phyloP scores from a whole-genome alignment of 2,329 filamentous ascomycete species.

The Pseudofabraea citricarpa region DNA sequence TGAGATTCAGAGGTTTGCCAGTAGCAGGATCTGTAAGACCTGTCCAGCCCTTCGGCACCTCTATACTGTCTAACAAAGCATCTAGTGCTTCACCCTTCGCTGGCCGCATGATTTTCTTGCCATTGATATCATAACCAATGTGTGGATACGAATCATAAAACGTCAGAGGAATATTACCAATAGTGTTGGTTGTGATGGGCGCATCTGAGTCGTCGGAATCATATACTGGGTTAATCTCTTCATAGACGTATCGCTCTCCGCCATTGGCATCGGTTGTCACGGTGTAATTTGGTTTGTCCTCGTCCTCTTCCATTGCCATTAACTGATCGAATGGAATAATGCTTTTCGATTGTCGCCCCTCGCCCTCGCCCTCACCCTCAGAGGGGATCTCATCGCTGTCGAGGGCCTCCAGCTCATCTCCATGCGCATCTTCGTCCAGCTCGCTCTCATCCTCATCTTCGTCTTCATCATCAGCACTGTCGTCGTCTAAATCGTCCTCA shows the following conservation, averaged over 20 bases:
- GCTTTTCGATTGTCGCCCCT: slow-evolving; percentile 34
- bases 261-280: slow-evolving; percentile 82
- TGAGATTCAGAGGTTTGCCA: slow-evolving; percentile 86
- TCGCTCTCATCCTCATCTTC: slow-evolving; percentile 36
- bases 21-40: slow-evolving; percentile 91
- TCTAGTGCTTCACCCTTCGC: slow-evolving; percentile 92
- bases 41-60: slow-evolving; percentile 95
- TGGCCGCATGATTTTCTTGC: slow-evolving; percentile 94
- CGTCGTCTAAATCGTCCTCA: slow-evolving; percentile 44
- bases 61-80: slow-evolving; percentile 90
- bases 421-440: slow-evolving; percentile 37
- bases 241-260: slow-evolving; percentile 83
- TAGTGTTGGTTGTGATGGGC: slow-evolving; percentile 77
- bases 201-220: slow-evolving; percentile 93
- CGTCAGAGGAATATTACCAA: slow-evolving; percentile 86
- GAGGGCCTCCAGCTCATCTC: slow-evolving; percentile 41
- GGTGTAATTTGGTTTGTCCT: slow-evolving; percentile 43
- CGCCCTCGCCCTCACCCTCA: slow-evolving; percentile 34
- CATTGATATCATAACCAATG: slow-evolving; percentile 98
- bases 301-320: slow-evolving; percentile 29
- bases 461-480: not conserved
- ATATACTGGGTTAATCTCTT: slow-evolving; percentile 90
- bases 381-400: slow-evolving; percentile 47
- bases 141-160: slow-evolving; percentile 98
- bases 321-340: slow-evolving; percentile 28